Conservation (phyloP, 2,329 filamentous ascomycete genomes). For the Alternaria solani region DNA sequence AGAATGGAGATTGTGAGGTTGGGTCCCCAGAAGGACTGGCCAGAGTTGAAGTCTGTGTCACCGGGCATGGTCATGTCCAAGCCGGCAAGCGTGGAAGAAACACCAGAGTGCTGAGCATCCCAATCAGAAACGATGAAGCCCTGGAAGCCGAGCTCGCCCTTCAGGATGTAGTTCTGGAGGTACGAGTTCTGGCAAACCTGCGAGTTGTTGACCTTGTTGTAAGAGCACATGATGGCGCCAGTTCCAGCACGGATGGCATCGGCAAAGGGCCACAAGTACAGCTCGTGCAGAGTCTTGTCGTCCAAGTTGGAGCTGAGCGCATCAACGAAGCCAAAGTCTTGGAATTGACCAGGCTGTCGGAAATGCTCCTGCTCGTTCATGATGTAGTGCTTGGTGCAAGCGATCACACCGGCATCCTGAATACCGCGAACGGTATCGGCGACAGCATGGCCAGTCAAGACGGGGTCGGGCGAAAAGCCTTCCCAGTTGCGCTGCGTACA, state of each 20-base stretch:
- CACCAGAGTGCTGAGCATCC: conserved; percentile 76
- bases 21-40: conserved; percentile 78
- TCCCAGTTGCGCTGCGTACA: conserved; percentile 38
- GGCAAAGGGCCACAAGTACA: conserved; percentile 68
- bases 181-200: conserved; percentile 83
- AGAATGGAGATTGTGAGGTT: conserved; percentile 88
- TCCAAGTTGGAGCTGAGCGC: conserved; percentile 68
- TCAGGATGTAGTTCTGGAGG: conserved; percentile 76
- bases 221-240: conserved; percentile 66
- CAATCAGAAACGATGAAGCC: conserved; percentile 70
- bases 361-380: conserved; percentile 69
- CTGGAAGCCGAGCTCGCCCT: conserved; percentile 81
- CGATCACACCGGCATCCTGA: conserved; percentile 81
- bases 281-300: conserved; percentile 69
- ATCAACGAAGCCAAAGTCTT: conserved; percentile 69
- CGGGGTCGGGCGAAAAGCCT: conserved; percentile 75
- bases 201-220: conserved; percentile 82
- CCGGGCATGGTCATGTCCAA: conserved; percentile 87
- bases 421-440: conserved; percentile 79
- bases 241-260: conserved; percentile 61
- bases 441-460: conserved; percentile 75
- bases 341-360: conserved; percentile 68
- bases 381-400: conserved; percentile 73
- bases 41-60: conserved; percentile 78
- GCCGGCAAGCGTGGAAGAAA: conserved; percentile 72